Conservation (phyloP, 306 rosid species). For the Pueraria montana region DNA sequence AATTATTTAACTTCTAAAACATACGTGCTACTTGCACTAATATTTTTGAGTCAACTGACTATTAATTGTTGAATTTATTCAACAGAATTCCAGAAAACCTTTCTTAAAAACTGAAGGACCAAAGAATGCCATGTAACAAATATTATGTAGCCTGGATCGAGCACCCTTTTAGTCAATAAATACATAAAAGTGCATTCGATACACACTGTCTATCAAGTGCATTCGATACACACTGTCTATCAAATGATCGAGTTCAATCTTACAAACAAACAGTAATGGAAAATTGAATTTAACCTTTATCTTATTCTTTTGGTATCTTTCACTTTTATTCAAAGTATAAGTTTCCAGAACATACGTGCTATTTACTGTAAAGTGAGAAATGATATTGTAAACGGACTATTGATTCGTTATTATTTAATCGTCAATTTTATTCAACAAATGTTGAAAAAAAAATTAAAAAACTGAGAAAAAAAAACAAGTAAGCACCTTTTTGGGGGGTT, state of each 20-base stretch:
- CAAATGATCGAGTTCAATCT: not conserved
- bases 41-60: too few relatives aligned
- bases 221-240: not conserved
- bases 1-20: too few relatives aligned
- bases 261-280: not conserved
- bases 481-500: not conserved
- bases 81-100: too few relatives aligned
- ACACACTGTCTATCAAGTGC: too few relatives aligned
- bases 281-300: not conserved
- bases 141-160: not conserved
- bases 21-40: too few relatives aligned
- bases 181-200: too few relatives aligned
- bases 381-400: too few relatives aligned
- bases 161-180: not conserved
- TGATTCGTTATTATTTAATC: not conserved
- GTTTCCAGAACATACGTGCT: not conserved
- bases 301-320: not conserved
- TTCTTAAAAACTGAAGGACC: not conserved
- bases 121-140: too few relatives aligned
- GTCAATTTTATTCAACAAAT: not conserved
- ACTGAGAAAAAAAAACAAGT: not conserved
- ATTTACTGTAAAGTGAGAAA: too few relatives aligned
- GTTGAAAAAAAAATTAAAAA: not conserved
- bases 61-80: not conserved
- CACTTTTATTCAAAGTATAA: not conserved